Evolutionary conservation across 106 monocot genomes (phyloP).

Genomic region (Iris macrosiphon): DNA sequence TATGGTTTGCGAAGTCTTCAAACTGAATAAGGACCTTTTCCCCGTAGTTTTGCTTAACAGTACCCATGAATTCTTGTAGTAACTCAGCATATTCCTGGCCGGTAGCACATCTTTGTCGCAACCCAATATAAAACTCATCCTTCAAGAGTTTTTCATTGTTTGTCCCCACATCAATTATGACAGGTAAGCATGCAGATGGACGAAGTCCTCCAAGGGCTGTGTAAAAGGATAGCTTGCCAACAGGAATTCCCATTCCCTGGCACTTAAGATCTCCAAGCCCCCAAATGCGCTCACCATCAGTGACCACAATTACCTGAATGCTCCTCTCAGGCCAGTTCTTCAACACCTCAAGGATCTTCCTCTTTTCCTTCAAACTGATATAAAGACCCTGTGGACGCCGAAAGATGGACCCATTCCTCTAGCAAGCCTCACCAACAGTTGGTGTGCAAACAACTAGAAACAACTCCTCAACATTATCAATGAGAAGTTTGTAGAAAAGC

Average conservation of each 20-base stretch:
- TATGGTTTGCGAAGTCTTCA: conserved; percentile 95
- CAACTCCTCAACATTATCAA: conserved; percentile 28
- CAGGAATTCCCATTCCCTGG: conserved; percentile 97
- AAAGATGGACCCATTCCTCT: conserved; percentile 25
- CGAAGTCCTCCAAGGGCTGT: conserved; percentile 98
- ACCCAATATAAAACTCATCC: conserved; percentile 84
- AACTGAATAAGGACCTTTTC: conserved; percentile 85
- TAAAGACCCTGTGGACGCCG: conserved; percentile 28
- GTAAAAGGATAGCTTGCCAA: conserved; percentile 92
- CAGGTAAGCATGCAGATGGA: conserved; percentile 84
- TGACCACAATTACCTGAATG: conserved; percentile 28
- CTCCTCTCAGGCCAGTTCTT: conserved; percentile 32
- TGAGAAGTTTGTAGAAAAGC: conserved; percentile 28
- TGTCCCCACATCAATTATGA: conserved; percentile 81
- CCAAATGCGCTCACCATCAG: conserved; percentile 29
- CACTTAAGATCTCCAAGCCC: conserved; percentile 30
- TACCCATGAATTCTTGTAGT: conserved; percentile 78
- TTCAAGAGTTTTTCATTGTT: conserved; percentile 64
- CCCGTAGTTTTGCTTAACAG: conserved; percentile 90
- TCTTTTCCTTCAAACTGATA: conserved; percentile 27
- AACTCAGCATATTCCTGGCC: conserved; percentile 82
- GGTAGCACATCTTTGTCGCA: conserved; percentile 60
- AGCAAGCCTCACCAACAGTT: conserved; percentile 28
- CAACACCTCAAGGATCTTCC: conserved; percentile 26
- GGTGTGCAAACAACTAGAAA: conserved; percentile 24